Evolutionary conservation across 2,329 filamentous ascomycete genomes (phyloP).

Genomic region (Elsinoe batatas): DNA sequence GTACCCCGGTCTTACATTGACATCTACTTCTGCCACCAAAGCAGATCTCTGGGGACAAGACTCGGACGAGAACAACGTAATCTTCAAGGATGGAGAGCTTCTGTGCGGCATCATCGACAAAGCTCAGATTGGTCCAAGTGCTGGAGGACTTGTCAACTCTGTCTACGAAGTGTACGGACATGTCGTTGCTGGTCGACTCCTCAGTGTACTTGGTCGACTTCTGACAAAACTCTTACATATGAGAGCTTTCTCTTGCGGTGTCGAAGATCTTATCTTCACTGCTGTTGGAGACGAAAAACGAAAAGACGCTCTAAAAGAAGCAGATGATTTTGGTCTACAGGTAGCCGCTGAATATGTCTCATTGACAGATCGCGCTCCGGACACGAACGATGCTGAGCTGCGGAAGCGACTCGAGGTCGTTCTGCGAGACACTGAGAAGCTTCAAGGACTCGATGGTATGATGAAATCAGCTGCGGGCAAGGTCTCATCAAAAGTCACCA

Average conservation of each 20-base stretch:
- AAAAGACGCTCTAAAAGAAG: constrained; percentile 56
- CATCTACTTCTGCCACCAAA: constrained; percentile 67
- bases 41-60: constrained; percentile 65
- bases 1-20: constrained; percentile 68
- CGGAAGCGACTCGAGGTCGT: constrained; percentile 76
- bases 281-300: constrained; percentile 64
- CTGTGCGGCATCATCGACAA: constrained; percentile 91
- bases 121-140: constrained; percentile 79
- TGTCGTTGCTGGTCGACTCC: constrained; percentile 70
- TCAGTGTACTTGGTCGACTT: constrained; percentile 81
- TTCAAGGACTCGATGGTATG: constrained; percentile 78
- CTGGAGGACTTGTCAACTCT: constrained; percentile 80
- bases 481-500: constrained; percentile 71
- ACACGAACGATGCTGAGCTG: constrained; percentile 60
- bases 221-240: constrained; percentile 86
- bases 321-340: constrained; percentile 60
- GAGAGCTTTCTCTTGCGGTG: constrained; percentile 92
- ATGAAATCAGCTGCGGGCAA: constrained; percentile 61
- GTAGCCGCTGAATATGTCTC: constrained; percentile 85
- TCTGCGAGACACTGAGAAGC: constrained; percentile 80
- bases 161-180: constrained; percentile 91
- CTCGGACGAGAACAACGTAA: constrained; percentile 68
- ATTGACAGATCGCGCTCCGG: constrained; percentile 53
- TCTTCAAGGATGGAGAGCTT: constrained; percentile 79
- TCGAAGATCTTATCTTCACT: constrained; percentile 87